Base-by-base conservation (phyloP, 441 rosid species). In the Biscutella laevigata region DNA sequence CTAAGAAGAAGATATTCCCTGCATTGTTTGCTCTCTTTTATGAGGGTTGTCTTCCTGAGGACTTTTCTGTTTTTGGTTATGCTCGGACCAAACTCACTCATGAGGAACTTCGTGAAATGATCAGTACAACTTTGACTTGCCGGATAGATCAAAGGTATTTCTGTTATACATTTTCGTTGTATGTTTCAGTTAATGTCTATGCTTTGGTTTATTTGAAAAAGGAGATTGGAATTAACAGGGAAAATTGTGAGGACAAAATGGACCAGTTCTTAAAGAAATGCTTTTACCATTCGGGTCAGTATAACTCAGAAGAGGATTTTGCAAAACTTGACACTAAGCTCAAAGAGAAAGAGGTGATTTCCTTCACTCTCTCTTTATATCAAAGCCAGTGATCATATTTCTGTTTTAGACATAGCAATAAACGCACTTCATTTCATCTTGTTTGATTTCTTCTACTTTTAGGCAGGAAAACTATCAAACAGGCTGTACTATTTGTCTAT, bases 11-110 rank as follows among this genome's bases (percentile, higher is more conserved):
- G 74, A 85, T 83, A 37, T 91, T 88, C 46, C 96, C 98, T 4
- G 96, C 98, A 34, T 81, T 91, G 46, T 91, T 91, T 61, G 95
- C 96, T 46, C 94, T 91, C 46, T 88, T 59, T 47, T 88, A 85
- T 24, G 94, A 88, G 51, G 94, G 78, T 45, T 82, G 83, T 54
- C 81, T 88, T 20, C 94, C 88, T 12, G 56, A 75, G 78, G 66
- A 88, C 51, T 83, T 92, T 30, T 59, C 66, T 21, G 73, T 92
- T 35, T 86, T 83, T 46, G 94, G 98, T 46, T 92, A 76, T 73
- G 91, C 94, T 54, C 72, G 89, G 62, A 79, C 80, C 44, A 68
- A 71, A 45, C 57, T 88, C 74, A 80, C 77, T 5, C 87, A 88
- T 53, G 86, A 83, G 35, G 89, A 86, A 51, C 87, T 92, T 30